A percentile compares a stretch with the other conserved stretches of the same genome.
phyloP scores from a whole-genome alignment of 2,329 filamentous ascomycete species.

The Colletotrichum liaoningense region DNA sequence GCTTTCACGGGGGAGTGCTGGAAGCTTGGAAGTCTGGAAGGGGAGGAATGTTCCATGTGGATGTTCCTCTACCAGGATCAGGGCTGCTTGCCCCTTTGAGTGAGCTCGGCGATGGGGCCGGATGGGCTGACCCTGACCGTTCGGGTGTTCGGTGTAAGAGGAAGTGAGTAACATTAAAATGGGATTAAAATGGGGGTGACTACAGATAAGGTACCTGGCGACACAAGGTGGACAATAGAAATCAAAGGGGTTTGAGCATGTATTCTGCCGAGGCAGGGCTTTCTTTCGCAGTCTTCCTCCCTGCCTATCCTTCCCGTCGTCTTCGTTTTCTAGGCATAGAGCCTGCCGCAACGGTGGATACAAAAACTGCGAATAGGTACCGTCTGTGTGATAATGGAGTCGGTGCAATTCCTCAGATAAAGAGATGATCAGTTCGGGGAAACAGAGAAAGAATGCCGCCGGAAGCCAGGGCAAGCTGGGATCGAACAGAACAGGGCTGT shows the following conservation, averaged over 20 bases:
- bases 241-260: background rate
- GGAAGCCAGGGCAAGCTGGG: background rate
- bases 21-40: slow-evolving; percentile 11
- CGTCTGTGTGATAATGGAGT: background rate
- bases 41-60: slow-evolving; percentile 36
- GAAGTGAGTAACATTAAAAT: background rate
- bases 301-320: background rate
- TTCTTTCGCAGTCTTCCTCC: background rate
- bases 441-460: background rate
- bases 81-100: slow-evolving; percentile 23
- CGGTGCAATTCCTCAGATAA: background rate
- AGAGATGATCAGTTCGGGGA: slow-evolving; percentile 3
- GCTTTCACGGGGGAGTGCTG: slow-evolving; percentile 27
- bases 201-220: slow-evolving; percentile 1
- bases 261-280: background rate
- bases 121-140: slow-evolving; percentile 27
- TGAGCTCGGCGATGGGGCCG: slow-evolving; percentile 21
- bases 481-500: background rate
- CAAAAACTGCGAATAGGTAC: background rate
- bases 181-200: slow-evolving; percentile 2
- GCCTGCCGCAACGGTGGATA: background rate
- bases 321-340: background rate
- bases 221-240: slow-evolving; percentile 10
- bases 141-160: slow-evolving; percentile 23
- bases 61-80: slow-evolving; percentile 16